Base-by-base conservation (phyloP, 257 asterid species). In the Rubia yunnanensis region DNA sequence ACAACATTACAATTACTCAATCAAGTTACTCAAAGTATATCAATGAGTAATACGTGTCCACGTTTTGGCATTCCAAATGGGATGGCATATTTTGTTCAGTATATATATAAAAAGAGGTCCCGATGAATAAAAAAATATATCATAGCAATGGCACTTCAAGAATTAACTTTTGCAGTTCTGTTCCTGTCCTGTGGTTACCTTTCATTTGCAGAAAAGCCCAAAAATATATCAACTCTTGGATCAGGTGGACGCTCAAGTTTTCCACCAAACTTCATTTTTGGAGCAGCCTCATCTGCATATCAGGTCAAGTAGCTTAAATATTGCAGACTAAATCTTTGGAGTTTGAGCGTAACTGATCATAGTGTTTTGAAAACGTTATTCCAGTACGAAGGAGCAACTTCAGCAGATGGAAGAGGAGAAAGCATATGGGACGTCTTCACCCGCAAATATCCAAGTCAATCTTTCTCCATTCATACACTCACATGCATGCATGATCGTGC, bases 341-440 rank as follows among this genome's bases (percentile, higher is more conserved):
- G 46, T 38, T 38, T 10, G 3, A 38, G 46, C 46, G 14, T 38
- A 17, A 46, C 53, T 17, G 50, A 46, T 46, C 0, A 46, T 46
- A 4, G 22, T 15, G 5, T 48, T 18, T 48, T n/a, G n/a, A 15
- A 48, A 17, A 48, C 15, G 54, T 18, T 3, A n/a, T 48, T 48
- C 5, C 54, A 74, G 74, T 30, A n/a, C 35, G 72, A 74, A 63
- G 77, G 77, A 32, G 72, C 69, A 20, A 50, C 72, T 7, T 10
- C 5, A 49, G 39, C 52, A 60, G 72, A 44, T 27, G 77, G 72
- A 13, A 73, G 39, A 67, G 73, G 72, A 13, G 72, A 57, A 3
- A 73, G 77, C 62, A 73, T 66, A 7, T 72, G 77, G 69, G 77
- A 72, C 9, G 53, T 62, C 11, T 72, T 60, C 50, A 24, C 68